Evolutionary conservation across 2,329 filamentous ascomycete species (phyloP).

Genomic region (Madurella mycetomatis): DNA sequence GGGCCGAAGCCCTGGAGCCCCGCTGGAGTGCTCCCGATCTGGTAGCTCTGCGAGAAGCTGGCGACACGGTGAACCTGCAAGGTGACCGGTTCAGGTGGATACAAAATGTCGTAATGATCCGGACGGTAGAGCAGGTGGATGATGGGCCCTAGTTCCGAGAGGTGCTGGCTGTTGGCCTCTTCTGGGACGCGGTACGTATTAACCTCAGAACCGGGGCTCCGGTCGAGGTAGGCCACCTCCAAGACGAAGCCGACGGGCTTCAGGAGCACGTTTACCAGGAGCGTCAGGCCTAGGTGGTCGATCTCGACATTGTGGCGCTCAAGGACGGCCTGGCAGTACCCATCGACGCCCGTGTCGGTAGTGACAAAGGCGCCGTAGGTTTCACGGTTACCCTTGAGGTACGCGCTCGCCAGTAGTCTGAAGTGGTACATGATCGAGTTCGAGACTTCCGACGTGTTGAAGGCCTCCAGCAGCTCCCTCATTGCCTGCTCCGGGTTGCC

Average conservation of each 20-base stretch:
- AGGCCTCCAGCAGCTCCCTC: conserved; percentile 54
- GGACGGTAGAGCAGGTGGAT: conserved; percentile 62
- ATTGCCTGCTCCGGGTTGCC: conserved; percentile 55
- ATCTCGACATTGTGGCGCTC: conserved; percentile 78
- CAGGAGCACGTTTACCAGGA: conserved; percentile 73
- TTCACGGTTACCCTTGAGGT: conserved; percentile 69
- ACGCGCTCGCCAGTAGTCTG: conserved; percentile 76
- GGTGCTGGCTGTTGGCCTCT: conserved; percentile 44
- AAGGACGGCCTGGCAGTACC: conserved; percentile 67
- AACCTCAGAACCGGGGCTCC: conserved; percentile 71
- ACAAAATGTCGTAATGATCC: conserved; percentile 92
- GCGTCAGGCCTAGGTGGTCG: conserved; percentile 79
- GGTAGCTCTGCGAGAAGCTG: conserved; percentile 43
- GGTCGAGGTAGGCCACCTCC: conserved; percentile 87
- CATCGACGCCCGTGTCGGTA: conserved; percentile 53
- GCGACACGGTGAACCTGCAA: conserved; percentile 53
- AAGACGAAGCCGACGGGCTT: conserved; percentile 74
- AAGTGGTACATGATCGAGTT: conserved; percentile 81
- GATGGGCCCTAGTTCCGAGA: conserved; percentile 43
- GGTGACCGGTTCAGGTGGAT: conserved; percentile 41
- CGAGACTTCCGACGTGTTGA: conserved; percentile 67
- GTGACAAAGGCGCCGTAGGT: conserved; percentile 69
- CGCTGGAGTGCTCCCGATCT: conserved; percentile 38
- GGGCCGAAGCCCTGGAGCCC: conserved; percentile 40
- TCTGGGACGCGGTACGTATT: conserved; percentile 65